Percentiles rank a stretch among this genome's conserved stretches.
These are phyloP conservation scores for Phytophthora megakarya DNA, from an alignment of 352 stramenopile species.

Conservation along the genomic window DNA sequence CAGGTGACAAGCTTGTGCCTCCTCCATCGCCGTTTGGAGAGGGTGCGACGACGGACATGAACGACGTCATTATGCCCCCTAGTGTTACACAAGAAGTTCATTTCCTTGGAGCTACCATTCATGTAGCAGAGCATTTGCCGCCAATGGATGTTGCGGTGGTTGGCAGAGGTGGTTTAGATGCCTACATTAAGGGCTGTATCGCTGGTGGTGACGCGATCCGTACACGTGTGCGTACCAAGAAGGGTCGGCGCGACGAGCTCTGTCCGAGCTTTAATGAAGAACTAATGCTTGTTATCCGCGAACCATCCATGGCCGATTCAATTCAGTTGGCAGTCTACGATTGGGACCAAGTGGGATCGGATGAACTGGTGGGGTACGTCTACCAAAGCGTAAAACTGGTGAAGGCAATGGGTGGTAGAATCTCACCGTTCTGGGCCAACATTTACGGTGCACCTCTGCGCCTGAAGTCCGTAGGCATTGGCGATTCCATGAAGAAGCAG, in stretches of 20 bases:
- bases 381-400: slow-evolving; percentile 78
- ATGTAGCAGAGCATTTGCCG: slow-evolving; percentile 72
- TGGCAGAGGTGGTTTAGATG: slow-evolving; percentile 68
- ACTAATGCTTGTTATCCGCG: slow-evolving; percentile 74
- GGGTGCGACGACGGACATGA: slow-evolving; percentile 48
- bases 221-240: slow-evolving; percentile 79
- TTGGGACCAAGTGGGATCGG: slow-evolving; percentile 77
- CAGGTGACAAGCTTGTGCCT: slow-evolving; percentile 80
- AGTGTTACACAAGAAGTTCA: slow-evolving; percentile 74
- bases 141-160: slow-evolving; percentile 77
- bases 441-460: slow-evolving; percentile 77
- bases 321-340: slow-evolving; percentile 75
- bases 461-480: slow-evolving; percentile 59
- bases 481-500: slow-evolving; percentile 70
- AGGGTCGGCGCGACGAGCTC: slow-evolving; percentile 69
- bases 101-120: slow-evolving; percentile 72
- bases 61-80: slow-evolving; percentile 79
- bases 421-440: slow-evolving; percentile 74
- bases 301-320: slow-evolving; percentile 80
- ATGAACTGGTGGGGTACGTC: slow-evolving; percentile 75
- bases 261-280: slow-evolving; percentile 82
- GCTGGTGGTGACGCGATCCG: slow-evolving; percentile 63
- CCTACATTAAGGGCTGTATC: slow-evolving; percentile 69
- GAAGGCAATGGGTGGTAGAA: slow-evolving; percentile 60
- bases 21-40: slow-evolving; percentile 67